Evolutionary conservation across 768 basidiomycete species (phyloP), one percentile per base, ranked within the genome.

Genomic region (Boletus coccyginus): DNA sequence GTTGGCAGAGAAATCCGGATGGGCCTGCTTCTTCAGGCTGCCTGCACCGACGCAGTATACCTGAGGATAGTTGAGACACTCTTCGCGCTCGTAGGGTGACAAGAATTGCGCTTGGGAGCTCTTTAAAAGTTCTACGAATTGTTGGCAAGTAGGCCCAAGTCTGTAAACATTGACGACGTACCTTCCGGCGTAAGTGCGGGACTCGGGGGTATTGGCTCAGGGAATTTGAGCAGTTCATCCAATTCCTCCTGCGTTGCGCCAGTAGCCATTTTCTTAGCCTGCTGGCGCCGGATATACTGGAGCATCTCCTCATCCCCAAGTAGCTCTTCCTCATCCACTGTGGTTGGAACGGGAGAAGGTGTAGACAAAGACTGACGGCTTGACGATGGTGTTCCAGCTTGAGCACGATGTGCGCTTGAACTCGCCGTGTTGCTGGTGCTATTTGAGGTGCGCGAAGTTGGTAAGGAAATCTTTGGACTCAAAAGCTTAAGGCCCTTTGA

Each of bases 261-360:
- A 13, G 81, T 79, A 11, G 91, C 88, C 59, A 94, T 70, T 71
- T 88, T 92, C 77, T 94, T 94, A 39, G 91, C 84, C 62, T 94
- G 89, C 61, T 97, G 92, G 27, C 94, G 83, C 61, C 85, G 84
- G 60, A 98, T 91, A 72, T 96, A 99, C 56, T 90, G 87, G 66
- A 90, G 73, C 97, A 99, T 99, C 75, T 99, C 97, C 58, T 97
- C 94, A 67, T 99, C 97, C 16, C 92, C 97, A 17, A 90, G 74
- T 8, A 88, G 49, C 69, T 95, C 92, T 59, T 95, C 93, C 56
- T 95, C 94, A 56, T 92, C 92, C 3, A 90, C 77, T 3, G 82
- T 77, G 62, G 84, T 86, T 29, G 87, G 87, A 7, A 82, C 84
- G 0, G 94, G 94, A 2, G 94, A 96, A 4, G 92, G 91, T 2